Percentiles rank a stretch among this genome's conserved stretches.
phyloP scores from a whole-genome alignment of 306 rosid species.

The Hylodesmum podocarpum region DNA sequence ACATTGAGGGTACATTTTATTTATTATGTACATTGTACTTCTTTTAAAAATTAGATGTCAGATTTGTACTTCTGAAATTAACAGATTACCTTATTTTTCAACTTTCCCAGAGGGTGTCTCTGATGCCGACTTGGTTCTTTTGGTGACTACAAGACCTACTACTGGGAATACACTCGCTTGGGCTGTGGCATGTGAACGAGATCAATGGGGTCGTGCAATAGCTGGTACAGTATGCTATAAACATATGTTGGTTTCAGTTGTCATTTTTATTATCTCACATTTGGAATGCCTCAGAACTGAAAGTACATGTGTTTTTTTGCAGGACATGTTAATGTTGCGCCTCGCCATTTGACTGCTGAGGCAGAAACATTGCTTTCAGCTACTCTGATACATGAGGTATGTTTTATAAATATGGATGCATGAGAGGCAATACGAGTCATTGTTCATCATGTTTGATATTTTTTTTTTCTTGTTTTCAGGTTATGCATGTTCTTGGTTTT shows the following conservation, averaged over 20 bases:
- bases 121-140: conserved; percentile 88
- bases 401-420: conserved; percentile 29
- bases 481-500: conserved; percentile 98
- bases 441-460: conserved; percentile 27
- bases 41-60: not conserved
- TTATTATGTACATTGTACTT: conserved; percentile 4
- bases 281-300: conserved; percentile 26
- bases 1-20: conserved; percentile 79
- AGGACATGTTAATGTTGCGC: conserved; percentile 99
- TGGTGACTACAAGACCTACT: conserved; percentile 98
- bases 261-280: conserved; percentile 14
- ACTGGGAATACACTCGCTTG: conserved; percentile 99
- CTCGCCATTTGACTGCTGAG: conserved; percentile 98
- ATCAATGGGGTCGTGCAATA: conserved; percentile 99
- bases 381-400: conserved; percentile 93
- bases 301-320: conserved; percentile 5
- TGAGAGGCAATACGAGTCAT: conserved; percentile 11
- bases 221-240: conserved; percentile 64
- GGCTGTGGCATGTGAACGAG: conserved; percentile 99
- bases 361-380: conserved; percentile 96
- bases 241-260: not conserved
- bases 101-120: conserved; percentile 73
- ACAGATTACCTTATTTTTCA: conserved; percentile 23
- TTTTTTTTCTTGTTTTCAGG: conserved; percentile 61
- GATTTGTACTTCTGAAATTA: conserved; percentile 14